These are phyloP conservation scores for Coprinopsis cinerea DNA, from an alignment of 768 basidiomycete species.

Conservation along the genomic window DNA sequence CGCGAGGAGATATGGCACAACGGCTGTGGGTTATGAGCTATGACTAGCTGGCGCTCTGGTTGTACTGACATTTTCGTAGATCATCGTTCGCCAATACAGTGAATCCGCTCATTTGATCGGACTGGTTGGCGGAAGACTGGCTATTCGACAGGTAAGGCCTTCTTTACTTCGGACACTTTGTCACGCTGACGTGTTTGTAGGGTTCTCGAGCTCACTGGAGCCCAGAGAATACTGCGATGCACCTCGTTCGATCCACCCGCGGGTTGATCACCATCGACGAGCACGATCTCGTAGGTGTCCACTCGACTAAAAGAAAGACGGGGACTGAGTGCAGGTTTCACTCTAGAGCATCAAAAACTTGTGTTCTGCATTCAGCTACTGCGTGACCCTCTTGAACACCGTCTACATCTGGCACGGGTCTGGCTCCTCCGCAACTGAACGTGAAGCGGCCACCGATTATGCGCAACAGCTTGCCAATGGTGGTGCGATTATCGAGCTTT, in stretches of 20 bases:
- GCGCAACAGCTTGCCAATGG: conserved; percentile 40
- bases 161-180: conserved; percentile 6
- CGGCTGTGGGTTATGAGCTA: conserved; percentile 36
- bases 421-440: conserved; percentile 57
- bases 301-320: not conserved
- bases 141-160: conserved; percentile 73
- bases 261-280: conserved; percentile 64
- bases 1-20: conserved; percentile 67
- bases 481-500: conserved; percentile 42
- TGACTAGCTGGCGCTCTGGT: not conserved
- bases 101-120: conserved; percentile 62
- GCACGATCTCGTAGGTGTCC: conserved; percentile 52
- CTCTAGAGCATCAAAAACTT: conserved; percentile 55
- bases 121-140: conserved; percentile 62
- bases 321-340: not conserved
- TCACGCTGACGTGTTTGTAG: conserved; percentile 27
- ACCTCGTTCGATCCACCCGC: conserved; percentile 49
- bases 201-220: conserved; percentile 73
- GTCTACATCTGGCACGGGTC: conserved; percentile 80
- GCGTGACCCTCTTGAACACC: conserved; percentile 60
- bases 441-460: conserved; percentile 57
- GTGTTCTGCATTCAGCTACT: conserved; percentile 84
- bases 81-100: conserved; percentile 47
- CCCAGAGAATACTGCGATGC: conserved; percentile 78
- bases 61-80: conserved; percentile 23